These are phyloP conservation scores for Myxozyma monticola DNA, from an alignment of 805 yeast genomes.

Conservation along the genomic window DNA sequence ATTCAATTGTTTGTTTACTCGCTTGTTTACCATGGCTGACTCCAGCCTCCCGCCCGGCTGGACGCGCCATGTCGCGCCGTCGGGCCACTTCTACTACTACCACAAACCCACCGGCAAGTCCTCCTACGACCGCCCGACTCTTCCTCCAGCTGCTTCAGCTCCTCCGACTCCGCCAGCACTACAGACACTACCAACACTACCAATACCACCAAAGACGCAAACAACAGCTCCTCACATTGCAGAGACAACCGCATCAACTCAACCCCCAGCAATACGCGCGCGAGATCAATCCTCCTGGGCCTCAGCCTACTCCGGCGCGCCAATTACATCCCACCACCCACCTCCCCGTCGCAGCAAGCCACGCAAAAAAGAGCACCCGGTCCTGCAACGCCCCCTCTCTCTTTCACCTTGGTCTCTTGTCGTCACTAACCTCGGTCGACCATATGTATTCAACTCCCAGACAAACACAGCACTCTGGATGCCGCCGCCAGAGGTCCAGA, in stretches of 20 bases:
- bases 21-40: too few species aligned
- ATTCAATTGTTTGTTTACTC: too few species aligned
- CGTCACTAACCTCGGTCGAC: slow-evolving; percentile 45
- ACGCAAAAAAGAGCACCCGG: slow-evolving; percentile 18
- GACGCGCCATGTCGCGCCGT: slow-evolving; percentile 44
- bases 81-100: slow-evolving; percentile 44
- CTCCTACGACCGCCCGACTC: slow-evolving; percentile 43
- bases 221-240: not conserved
- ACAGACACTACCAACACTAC: not conserved
- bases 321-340: not conserved
- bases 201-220: not conserved
- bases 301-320: slow-evolving; percentile 1
- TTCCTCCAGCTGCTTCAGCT: not conserved
- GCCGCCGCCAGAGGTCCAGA: slow-evolving; percentile 38
- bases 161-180: not conserved
- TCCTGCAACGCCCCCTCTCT: slow-evolving; percentile 11
- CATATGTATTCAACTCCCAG: slow-evolving; percentile 43
- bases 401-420: slow-evolving; percentile 46
- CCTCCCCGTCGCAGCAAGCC: slow-evolving; percentile 3
- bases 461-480: slow-evolving; percentile 42
- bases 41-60: slow-evolving; percentile 42
- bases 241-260: not conserved
- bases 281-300: slow-evolving; percentile 6
- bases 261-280: not conserved
- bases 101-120: slow-evolving; percentile 43